These are phyloP conservation scores for Lachnellula arida DNA, from an alignment of 2,329 filamentous ascomycete genomes.

Conservation along the genomic window DNA sequence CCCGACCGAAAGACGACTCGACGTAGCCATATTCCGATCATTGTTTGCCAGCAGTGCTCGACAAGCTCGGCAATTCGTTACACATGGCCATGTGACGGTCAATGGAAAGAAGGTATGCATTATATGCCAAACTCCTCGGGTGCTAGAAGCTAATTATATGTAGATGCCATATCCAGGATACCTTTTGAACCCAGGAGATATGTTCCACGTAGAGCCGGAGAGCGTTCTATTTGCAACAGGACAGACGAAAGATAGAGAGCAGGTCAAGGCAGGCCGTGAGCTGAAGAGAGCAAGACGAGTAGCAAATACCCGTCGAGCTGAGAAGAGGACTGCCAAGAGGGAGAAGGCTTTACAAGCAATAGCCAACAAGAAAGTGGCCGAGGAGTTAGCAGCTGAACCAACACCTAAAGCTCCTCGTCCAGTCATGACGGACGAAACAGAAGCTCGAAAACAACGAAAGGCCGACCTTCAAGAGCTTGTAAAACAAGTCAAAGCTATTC, in stretches of 20 bases:
- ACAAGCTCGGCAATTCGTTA: conserved; percentile 89
- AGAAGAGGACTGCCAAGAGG: conserved; percentile 18
- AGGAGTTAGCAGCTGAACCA: conserved; percentile 14
- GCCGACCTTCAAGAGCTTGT: conserved; percentile 28
- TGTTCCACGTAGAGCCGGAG: conserved; percentile 93
- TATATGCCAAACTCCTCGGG: neutral
- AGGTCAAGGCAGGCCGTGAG: conserved; percentile 21
- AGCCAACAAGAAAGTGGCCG: conserved; percentile 25
- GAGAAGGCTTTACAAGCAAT: conserved; percentile 17
- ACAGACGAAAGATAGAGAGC: conserved; percentile 51
- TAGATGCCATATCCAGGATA: conserved; percentile 93
- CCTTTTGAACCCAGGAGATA: conserved; percentile 91
- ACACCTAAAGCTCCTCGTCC: conserved; percentile 9
- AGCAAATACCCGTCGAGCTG: conserved; percentile 15
- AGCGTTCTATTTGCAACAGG: conserved; percentile 87
- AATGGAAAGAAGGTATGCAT: conserved; percentile 83
- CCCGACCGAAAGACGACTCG: conserved; percentile 82
- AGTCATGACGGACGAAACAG: conserved; percentile 25
- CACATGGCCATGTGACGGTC: conserved; percentile 89
- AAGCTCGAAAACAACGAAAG: conserved; percentile 27
- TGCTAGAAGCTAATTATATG: conserved; percentile 9
- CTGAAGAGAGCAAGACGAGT: conserved; percentile 8
- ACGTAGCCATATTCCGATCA: conserved; percentile 90
- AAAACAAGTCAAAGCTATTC: conserved; percentile 45
- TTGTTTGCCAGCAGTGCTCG: conserved; percentile 90